Base-by-base conservation (phyloP, 2,329 filamentous ascomycete genomes). In the Capronia epimyces region DNA sequence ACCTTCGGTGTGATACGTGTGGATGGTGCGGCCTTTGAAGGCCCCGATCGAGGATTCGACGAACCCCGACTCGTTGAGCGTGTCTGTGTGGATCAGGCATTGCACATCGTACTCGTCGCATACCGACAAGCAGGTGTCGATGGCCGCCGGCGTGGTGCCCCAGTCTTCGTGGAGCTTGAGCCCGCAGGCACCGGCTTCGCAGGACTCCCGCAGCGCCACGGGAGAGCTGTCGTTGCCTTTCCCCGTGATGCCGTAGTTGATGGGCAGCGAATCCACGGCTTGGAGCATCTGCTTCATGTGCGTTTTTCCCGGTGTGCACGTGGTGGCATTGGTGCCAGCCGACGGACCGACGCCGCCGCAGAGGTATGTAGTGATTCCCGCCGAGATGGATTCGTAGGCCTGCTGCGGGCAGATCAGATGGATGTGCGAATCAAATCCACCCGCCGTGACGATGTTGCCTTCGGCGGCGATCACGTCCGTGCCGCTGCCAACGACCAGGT, bases 341-440 rank as follows among this genome's bases (percentile, higher is more conserved):
- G 86, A 91, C n/a, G 91, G 91, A 8, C 91, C 91, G 2, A 88
- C 94, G 7, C 91, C 91, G 40, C 91, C 91, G 48, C 89, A 91
- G 2, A 97, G 75, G 77, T 95, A 83, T 0, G 90, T 94, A 0
- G 91, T 97, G 56, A 97, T 81, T 41, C 91, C 91, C 12, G 87
- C 86, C 5, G 89, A 80, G 48, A 96, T 77, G 4, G 89, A 80
- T 66, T 97, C 91, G 24, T 87, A 73, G 1, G 83, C 84, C 70
- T 97, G 91, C 65, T 97, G 90, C 2, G 91, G 91, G 64, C 90
- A 96, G 66, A 97, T 96, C 64, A 91, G 88, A 68, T 97, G 91
- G 56, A 95, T 89, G 63, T 96, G 90, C 3, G 86, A 82, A 68
- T 97, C 91, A 57, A 95, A 81, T 1, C 87, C 91, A 59, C 91